Percentiles rank a stretch among this genome's conserved stretches.
phyloP scores from a whole-genome alignment of 441 rosid species.

The Gossypium schwendimanii region DNA sequence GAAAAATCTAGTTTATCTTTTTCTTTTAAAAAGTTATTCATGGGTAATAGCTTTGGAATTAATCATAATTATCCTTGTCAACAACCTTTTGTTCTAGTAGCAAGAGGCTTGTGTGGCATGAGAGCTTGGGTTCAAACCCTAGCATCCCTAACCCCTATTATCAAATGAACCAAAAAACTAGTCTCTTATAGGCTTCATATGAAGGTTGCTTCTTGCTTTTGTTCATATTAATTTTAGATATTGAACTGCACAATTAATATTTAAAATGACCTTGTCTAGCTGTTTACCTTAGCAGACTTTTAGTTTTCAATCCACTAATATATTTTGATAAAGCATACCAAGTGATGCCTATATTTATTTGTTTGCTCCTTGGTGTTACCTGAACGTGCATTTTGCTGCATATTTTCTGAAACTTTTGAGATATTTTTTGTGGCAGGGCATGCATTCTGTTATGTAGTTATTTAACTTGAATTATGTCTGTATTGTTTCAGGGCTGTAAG shows the following conservation, averaged over 20 bases:
- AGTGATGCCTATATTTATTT: neutral
- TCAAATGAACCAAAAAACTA: neutral
- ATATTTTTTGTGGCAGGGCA: neutral
- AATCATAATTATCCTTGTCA: neutral
- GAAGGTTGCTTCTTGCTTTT: conserved; percentile 2
- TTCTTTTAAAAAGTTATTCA: neutral
- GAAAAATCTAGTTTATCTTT: neutral
- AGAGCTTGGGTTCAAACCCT: neutral
- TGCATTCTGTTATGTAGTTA: neutral
- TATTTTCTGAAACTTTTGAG: neutral
- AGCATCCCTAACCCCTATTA: neutral
- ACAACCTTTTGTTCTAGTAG: neutral
- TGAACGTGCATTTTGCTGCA: neutral
- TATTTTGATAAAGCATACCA: neutral
- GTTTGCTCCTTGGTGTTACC: neutral
- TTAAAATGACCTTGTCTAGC: neutral
- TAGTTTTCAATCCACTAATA: neutral
- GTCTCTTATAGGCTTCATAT: neutral
- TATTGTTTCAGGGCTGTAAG: conserved; percentile 80
- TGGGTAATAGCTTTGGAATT: neutral
- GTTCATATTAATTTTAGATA: neutral
- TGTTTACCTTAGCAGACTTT: neutral
- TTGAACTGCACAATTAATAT: neutral
- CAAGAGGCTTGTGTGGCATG: neutral
- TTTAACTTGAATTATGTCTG: conserved; percentile 8